Base-by-base conservation (phyloP, 352 stramenopile genomes). In the Globisporangium solare region DNA sequence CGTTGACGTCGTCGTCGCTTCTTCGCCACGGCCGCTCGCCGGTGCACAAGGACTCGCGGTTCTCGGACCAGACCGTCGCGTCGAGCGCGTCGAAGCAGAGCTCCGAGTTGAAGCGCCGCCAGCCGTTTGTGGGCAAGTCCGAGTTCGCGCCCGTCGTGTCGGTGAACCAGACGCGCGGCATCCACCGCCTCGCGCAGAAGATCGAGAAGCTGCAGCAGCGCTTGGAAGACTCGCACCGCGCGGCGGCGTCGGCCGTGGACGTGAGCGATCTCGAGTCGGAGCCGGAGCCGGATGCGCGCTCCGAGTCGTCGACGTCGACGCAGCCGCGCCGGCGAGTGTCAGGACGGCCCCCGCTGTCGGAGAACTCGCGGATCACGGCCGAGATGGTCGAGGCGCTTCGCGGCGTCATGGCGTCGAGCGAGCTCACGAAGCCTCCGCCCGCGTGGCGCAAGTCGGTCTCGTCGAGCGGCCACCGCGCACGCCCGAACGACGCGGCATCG, bases 391-490 rank as follows among this genome's bases (percentile, higher is more conserved):
- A 66, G 1, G 74, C 72, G 54, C 54, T 91, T 11, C 76, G 70
- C 27, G 79, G 80, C 14, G 76, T 91, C 12, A 91, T 91, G 80
- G 88, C 85, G 60, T 87, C 80, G 14, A 83, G 72, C 15, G 80
- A 91, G 45, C 63, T 88, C 7, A 78, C 73, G 4, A 76, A 73
- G 11, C 71, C 68, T 2, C 70, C n/a, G n/a, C n/a, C 74, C 10
- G 57, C 52, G 1, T 73, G 73, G 52, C 54, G 60, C 46, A 51
- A 53, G 14, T 61, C 56, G 39, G 51, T 52, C 47, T 61, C 37
- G 11, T 42, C 56, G 39, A 56, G 47, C 10, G 43, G 21, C 11
- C 50, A 54, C 24, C 49, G 24, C 8, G 35, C 18, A 22, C 55
- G 32, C 21, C 18, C 53, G 32, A 18, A 41, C 18, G 56, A 35